phyloP scores from a whole-genome alignment of 768 basidiomycete species.

The Coprinopsis sp. region DNA sequence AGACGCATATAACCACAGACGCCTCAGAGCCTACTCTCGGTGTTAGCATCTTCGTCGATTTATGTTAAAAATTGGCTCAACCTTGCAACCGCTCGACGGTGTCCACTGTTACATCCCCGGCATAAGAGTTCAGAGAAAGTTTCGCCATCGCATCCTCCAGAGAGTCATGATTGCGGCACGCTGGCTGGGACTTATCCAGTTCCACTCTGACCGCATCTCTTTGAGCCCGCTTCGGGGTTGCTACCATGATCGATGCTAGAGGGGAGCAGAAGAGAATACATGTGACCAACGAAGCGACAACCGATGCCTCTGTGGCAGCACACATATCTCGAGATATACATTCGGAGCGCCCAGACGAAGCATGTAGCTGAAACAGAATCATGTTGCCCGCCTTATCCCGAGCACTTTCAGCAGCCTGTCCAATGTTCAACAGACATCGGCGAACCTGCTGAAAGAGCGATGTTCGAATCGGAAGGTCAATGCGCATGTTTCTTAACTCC shows the following conservation, averaged over 20 bases:
- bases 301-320: constrained; percentile 42
- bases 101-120: constrained; percentile 37
- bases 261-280: constrained; percentile 35
- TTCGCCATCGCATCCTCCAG: constrained; percentile 16
- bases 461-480: no score
- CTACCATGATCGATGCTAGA: constrained; percentile 44
- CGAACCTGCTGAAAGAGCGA: no score
- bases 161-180: constrained; percentile 2
- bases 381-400: no score
- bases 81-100: constrained; percentile 50
- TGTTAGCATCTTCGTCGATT: not conserved
- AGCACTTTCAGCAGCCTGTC: no score
- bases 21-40: constrained; percentile 42
- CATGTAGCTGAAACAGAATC: constrained; percentile 36
- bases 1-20: constrained; percentile 48
- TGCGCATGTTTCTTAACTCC: no score
- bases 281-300: constrained; percentile 40
- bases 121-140: constrained; percentile 12
- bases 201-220: constrained; percentile 46
- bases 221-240: constrained; percentile 49
- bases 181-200: constrained; percentile 18
- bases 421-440: no score
- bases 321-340: constrained; percentile 43
- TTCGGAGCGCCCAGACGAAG: constrained; percentile 25
- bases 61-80: constrained; percentile 12